Evolutionary conservation across 345 rosid species (phyloP).

Genomic region (Cardiospermum halicacabum): DNA sequence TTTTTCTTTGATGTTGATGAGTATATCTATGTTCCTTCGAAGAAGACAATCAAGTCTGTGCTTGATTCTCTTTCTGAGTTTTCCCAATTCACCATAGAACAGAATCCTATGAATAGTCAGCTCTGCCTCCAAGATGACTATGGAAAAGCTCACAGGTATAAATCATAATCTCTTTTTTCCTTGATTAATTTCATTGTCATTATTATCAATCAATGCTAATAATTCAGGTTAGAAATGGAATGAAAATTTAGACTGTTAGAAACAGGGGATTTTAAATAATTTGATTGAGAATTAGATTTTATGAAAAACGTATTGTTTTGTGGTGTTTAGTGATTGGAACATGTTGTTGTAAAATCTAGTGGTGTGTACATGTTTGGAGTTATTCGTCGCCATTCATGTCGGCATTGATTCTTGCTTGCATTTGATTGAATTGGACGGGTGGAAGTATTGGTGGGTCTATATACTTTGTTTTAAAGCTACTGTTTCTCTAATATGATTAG

Average conservation of each 20-base stretch:
- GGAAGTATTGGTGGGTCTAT: conserved; percentile 26
- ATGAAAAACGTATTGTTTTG: conserved; percentile 1
- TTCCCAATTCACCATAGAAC: conserved; percentile 72
- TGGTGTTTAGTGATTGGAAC: conserved; percentile 21
- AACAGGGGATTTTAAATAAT: not conserved
- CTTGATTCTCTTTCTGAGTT: conserved; percentile 56
- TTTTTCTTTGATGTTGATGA: conserved; percentile 94
- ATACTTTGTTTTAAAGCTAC: conserved; percentile 19
- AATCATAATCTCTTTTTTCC: not conserved
- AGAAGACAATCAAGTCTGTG: conserved; percentile 49
- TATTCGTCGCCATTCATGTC: conserved; percentile 5
- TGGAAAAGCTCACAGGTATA: conserved; percentile 63
- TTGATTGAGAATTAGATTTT: not conserved
- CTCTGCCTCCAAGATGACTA: conserved; percentile 67
- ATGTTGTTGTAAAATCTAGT: not conserved
- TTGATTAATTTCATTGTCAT: not conserved
- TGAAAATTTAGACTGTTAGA: not conserved
- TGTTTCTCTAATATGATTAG: conserved; percentile 13
- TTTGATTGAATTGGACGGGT: conserved; percentile 20
- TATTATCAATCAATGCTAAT: not conserved
- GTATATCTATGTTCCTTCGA: conserved; percentile 53
- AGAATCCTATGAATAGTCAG: conserved; percentile 74
- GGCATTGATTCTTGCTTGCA: conserved; percentile 17
- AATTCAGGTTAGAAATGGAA: not conserved
- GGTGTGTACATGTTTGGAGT: conserved; percentile 20